Base-by-base conservation (phyloP, 257 asterid genomes). In the Nicotiana tabacum region DNA sequence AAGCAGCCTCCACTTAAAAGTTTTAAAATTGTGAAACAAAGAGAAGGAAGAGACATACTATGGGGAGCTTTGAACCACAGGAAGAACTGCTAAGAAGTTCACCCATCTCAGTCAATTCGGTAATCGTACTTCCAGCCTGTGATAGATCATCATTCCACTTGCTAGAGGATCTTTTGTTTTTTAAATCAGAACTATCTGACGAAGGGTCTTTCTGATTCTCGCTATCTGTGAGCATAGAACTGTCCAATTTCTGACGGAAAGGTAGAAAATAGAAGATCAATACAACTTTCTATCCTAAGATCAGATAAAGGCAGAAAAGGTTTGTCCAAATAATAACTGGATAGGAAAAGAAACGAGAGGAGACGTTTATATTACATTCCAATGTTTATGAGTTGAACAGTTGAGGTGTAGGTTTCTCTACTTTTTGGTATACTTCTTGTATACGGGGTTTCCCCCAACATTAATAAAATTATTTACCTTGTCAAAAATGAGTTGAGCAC, bases 71-170 rank as follows among this genome's bases (percentile, higher is more conserved):
- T 84, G 90, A 90, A 61, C 85, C 87, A 88, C 89, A 83, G 93
- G 95, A 89, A 90, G 95, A 94, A 92, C 92, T 91, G 89, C 87
- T 87, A 81, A 92, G 81, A 88, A 89, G 93, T 89, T 95, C 98
- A 84, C 96, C 94, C 87, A 86, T 94, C 86, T 88, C 92, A 85
- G 89, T 89, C 80, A 95, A 88, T 91, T 92, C 97, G 85, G 94
- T 92, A 84, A 94, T 81, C 62, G 93, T 83, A 91, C 98, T 92
- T 88, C 97, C 95, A 85, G 92, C 91, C 89, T 91, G 98, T 74
- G 98, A 94, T 82, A 85, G 76, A 84, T 93, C 97, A 87, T 94
- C 99, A 90, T 90, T 94, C 93, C 93, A 93, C 86, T 89, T 93
- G 97, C 93, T 89, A 84, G 91, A 95, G 86, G 93, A 88, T 87